Evolutionary conservation across 2,329 filamentous ascomycete species (phyloP), one percentile per base, ranked within the genome.

Genomic region (Emmonsiellopsis sp.): DNA sequence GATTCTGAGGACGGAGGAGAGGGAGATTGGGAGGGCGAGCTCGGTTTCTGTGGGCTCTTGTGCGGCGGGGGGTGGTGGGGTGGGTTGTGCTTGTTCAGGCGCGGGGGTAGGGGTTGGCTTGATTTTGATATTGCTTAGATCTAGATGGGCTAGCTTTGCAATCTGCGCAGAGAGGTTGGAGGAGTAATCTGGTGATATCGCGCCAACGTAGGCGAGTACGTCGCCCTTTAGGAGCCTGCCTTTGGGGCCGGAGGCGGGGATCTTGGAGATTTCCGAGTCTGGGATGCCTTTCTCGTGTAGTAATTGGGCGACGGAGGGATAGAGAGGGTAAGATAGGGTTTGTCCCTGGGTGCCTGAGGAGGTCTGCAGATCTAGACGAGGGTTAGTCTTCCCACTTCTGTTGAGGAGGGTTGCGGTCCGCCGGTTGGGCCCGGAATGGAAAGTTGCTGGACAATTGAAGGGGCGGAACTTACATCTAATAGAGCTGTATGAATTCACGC

Each of bases 221-320:
- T 98, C 93, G 53, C 93, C 93, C 78, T 98, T 98, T 57, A 98
- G 79, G 52, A 98, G 77, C 56, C 93, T 85, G 54, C 91, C 90
- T 63, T 85, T 84, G 33, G 93, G 93, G 27, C 93, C 93, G 17
- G 88, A 92, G 5, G 90, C 86, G 51, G 84, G 86, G 68, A 97
- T 96, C 69, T 87, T 86, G 71, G 83, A 78, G 51, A 90, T 78
- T 55, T 90, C 87, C 46, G 84, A 83, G 60, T 85, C 81, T 63
- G 86, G 79, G 52, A 98, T 74, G 57, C 85, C 84, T 65, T 94
- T 84, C 69, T 86, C 78, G 70, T 87, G 86, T 57, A 97, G 78
- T 54, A 97, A 79, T 63, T 88, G 83, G 65, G 82, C 79, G 51
- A 97, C 90, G 2, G 93, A 95, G 17, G 92, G 93, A 62, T 77